Base-by-base conservation (phyloP, 2,329 filamentous ascomycete species). In the Xylariaceae sp. region DNA sequence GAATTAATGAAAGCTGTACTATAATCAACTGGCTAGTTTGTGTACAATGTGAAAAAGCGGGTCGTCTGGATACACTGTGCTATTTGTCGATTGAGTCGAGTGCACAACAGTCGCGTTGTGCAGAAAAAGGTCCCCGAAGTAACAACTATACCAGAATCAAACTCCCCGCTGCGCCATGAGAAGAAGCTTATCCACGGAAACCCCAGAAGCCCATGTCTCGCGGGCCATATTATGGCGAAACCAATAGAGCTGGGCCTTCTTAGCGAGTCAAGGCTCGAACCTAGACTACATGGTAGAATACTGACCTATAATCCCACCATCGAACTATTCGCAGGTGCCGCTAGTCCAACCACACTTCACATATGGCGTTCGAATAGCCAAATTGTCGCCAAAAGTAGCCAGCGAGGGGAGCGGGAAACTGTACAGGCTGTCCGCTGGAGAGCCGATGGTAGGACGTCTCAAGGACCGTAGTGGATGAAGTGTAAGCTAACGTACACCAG, bases 291-390 rank as follows among this genome's bases (percentile, higher is more conserved):
- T 30, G 74, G 78, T 29, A 75, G 78, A 40, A 81, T 88, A 44
- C 78, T 93, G 27, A 81, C 86, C 21, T 91, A 89, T 72, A 96
- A 91, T 71, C 91, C 92, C 13, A 88, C 86, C 7, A 89, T 96
- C 76, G 91, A 97, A 72, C 79, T 97, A 39, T 80, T 88, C n/a
- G 86, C 87, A 4, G 79, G 92, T 10, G 88, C 89, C 10, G 83
- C 81, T n/a, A 78, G 81, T 13, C 82, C 85, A 55, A 84, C 84
- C 42, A 84, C 85, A 43, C 76, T 97, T 15, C 81, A 88, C 61
- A 85, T 96, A 36, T 92, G 88, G 72, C 83, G 93, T 42, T 81
- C 92, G 13, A 90, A 88, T 56, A 88, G 87, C 1, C 91, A 97
- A 60, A 63, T 76, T 6, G 81, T 84, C 8, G 78, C 79, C 49